phyloP scores from a whole-genome alignment of 2,329 filamentous ascomycete species.

The Fusarium begoniae region DNA sequence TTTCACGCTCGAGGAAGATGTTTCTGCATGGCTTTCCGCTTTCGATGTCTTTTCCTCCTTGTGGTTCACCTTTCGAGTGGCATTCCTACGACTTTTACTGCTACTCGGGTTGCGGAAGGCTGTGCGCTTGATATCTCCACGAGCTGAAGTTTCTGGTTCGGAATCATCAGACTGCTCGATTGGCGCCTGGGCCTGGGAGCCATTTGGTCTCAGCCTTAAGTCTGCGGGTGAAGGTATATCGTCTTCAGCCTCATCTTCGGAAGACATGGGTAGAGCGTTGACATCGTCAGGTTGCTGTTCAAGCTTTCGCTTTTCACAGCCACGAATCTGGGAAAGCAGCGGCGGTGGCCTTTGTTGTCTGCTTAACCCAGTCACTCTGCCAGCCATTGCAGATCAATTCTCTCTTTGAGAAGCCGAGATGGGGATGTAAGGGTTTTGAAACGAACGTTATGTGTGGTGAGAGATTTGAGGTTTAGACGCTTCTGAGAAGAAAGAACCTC shows the following conservation, averaged over 20 bases:
- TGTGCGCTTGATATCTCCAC: conserved; percentile 48
- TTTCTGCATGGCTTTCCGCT: background rate
- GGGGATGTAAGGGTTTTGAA: background rate
- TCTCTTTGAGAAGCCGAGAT: background rate
- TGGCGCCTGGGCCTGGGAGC: background rate
- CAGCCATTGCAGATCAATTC: background rate
- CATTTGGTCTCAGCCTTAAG: background rate
- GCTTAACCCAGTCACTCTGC: conserved; percentile 37
- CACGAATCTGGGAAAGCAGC: conserved; percentile 29
- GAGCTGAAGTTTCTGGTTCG: conserved; percentile 38
- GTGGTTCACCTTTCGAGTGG: conserved; percentile 1
- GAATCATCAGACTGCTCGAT: conserved; percentile 35
- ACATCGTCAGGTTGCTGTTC: conserved; percentile 25
- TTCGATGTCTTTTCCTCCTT: background rate
- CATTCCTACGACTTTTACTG: background rate
- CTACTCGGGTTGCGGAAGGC: conserved; percentile 38
- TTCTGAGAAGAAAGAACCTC: background rate
- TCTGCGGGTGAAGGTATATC: background rate
- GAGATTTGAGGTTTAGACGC: background rate
- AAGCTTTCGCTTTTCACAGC: conserved; percentile 8
- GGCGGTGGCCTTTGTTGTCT: conserved; percentile 2
- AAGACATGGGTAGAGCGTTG: conserved; percentile 43
- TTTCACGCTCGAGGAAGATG: conserved; percentile 20
- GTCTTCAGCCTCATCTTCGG: conserved; percentile 40
- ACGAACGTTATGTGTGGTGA: background rate